Evolutionary conservation across 2,329 filamentous ascomycete genomes (phyloP).

Genomic region (Xylariaceae sp.): DNA sequence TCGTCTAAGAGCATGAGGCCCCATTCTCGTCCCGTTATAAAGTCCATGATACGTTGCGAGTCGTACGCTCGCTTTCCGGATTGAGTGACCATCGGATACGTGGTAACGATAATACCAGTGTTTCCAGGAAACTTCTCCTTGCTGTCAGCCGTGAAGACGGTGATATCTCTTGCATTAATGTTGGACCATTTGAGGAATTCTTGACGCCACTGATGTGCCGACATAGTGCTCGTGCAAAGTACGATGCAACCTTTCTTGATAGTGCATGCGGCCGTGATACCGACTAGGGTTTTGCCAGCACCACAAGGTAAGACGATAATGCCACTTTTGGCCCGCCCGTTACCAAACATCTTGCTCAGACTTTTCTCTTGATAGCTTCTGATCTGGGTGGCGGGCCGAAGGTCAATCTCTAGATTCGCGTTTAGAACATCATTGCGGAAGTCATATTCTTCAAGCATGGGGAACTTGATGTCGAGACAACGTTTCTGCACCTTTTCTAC

Average conservation of each 20-base stretch:
- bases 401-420: constrained; percentile 86
- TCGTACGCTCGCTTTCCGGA: constrained; percentile 83
- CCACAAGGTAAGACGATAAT: constrained; percentile 97
- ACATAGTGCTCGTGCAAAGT: constrained; percentile 96
- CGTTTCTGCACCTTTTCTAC: constrained; percentile 86
- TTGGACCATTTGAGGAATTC: constrained; percentile 99
- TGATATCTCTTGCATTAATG: constrained; percentile 86
- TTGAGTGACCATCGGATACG: constrained; percentile 98
- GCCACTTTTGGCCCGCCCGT: constrained; percentile 91
- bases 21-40: constrained; percentile 85
- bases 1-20: constrained; percentile 95
- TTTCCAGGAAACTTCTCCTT: constrained; percentile 80
- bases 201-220: constrained; percentile 90
- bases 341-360: constrained; percentile 98
- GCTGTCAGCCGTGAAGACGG: constrained; percentile 89
- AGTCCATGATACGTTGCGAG: constrained; percentile 96
- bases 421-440: constrained; percentile 89
- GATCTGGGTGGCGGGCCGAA: constrained; percentile 84
- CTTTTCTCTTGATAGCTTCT: constrained; percentile 95
- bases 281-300: constrained; percentile 93
- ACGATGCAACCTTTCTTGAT: constrained; percentile 96
- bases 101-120: constrained; percentile 94
- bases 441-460: constrained; percentile 93
- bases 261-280: constrained; percentile 96
- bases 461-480: constrained; percentile 79